phyloP scores from a whole-genome alignment of 2,329 filamentous ascomycete species.

The Fusarium xyrophilum region DNA sequence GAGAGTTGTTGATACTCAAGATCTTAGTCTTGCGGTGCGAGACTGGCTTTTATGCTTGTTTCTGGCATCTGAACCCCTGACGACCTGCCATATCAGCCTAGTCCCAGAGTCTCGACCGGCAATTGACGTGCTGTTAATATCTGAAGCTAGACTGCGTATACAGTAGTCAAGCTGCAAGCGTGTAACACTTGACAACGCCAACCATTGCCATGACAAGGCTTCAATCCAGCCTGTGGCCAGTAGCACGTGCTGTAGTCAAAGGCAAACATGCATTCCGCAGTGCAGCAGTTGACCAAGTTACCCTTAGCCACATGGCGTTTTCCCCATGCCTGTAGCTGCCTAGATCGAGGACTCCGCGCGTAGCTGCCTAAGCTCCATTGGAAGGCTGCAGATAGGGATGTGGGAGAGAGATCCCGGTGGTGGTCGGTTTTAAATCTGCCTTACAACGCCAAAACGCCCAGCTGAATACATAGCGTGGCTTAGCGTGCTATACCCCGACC shows the following conservation, averaged over 20 bases:
- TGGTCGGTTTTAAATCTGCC: conserved; percentile 20
- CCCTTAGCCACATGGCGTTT: not conserved
- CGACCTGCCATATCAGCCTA: not conserved
- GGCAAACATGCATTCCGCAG: not conserved
- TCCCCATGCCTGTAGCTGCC: not conserved
- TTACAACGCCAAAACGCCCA: conserved; percentile 31
- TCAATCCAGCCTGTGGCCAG: not conserved
- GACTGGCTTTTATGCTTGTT: conserved; percentile 16
- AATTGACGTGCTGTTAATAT: not conserved
- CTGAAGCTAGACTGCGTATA: conserved; percentile 1
- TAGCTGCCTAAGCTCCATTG: not conserved
- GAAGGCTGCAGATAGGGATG: not conserved
- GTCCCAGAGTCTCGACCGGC: not conserved
- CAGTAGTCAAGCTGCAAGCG: not conserved
- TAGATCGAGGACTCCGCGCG: not conserved
- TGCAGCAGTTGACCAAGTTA: not conserved
- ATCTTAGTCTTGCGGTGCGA: not conserved
- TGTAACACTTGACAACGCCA: conserved; percentile 8
- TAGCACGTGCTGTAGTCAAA: not conserved
- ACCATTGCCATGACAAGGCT: not conserved
- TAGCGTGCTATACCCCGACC: conserved; percentile 19
- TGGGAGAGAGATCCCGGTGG: conserved; percentile 2
- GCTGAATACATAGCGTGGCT: conserved; percentile 35
- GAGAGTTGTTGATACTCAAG: not conserved
- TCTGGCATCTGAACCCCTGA: conserved; percentile 5